phyloP scores from a whole-genome alignment of 495 filamentous ascomycete genomes.

The Daldinia childiae region DNA sequence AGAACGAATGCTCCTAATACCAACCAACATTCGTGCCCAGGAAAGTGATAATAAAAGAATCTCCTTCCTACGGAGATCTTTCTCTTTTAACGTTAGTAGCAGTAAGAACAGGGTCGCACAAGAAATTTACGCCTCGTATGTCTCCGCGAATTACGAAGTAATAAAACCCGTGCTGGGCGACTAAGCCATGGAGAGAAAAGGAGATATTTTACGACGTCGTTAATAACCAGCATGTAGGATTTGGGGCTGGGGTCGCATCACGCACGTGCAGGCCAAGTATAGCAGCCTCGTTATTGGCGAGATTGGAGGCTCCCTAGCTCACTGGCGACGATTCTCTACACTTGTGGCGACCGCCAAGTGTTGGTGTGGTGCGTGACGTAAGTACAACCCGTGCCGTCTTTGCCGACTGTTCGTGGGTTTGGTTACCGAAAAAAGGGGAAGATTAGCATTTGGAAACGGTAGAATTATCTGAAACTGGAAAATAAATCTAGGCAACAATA shows the following conservation, averaged over 20 bases:
- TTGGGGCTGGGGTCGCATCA: conserved; percentile 9
- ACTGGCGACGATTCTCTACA: conserved; percentile 5
- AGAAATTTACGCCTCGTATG: neutral
- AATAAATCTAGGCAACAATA: neutral
- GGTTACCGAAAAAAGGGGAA: neutral
- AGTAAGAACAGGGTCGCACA: neutral
- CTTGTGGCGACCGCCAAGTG: conserved; percentile 22
- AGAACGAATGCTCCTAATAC: neutral
- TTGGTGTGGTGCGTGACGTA: conserved; percentile 31
- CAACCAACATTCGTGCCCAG: neutral
- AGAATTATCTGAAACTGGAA: neutral
- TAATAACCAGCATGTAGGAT: neutral
- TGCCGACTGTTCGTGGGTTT: conserved; percentile 14
- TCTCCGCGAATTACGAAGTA: neutral
- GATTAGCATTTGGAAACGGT: neutral
- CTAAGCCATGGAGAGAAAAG: neutral
- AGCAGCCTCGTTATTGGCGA: conserved; percentile 19
- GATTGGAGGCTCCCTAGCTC: neutral
- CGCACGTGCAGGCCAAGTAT: conserved; percentile 30
- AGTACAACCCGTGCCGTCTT: conserved; percentile 32
- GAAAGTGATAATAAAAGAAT: neutral
- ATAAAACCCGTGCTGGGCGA: neutral
- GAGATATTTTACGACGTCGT: conserved; percentile 10
- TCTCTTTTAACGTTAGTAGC: neutral
- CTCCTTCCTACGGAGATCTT: neutral